Evolutionary conservation across 306 rosid genomes (phyloP).

Genomic region (Senna siamea): DNA sequence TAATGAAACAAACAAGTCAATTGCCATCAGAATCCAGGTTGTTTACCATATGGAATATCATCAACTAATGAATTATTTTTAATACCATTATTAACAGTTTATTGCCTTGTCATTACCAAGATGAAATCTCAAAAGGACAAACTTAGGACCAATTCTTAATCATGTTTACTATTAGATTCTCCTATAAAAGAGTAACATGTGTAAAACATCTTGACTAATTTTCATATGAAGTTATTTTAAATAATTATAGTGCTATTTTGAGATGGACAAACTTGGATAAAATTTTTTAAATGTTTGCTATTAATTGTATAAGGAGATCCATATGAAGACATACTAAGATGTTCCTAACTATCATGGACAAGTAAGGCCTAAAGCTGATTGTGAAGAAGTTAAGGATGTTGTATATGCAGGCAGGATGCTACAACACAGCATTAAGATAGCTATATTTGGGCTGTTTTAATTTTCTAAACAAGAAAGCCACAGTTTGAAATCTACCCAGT

Average conservation of each 20-base stretch:
- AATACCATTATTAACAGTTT: neutral
- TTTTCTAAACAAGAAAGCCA: slow-evolving; percentile 29
- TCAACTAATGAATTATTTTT: neutral
- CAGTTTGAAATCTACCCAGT: slow-evolving; percentile 12
- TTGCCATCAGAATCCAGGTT: neutral
- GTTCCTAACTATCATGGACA: slow-evolving; percentile 9
- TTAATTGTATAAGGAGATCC: neutral
- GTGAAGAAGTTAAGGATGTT: no score
- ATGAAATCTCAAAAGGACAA: neutral
- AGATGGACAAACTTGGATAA: no score
- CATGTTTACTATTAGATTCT: no score
- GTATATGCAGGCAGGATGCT: no score
- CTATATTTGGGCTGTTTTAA: neutral
- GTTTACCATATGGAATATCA: slow-evolving; percentile 20
- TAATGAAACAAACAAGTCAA: neutral
- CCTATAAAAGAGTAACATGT: no score
- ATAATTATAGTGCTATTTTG: no score
- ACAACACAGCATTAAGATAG: no score
- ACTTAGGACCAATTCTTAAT: no score
- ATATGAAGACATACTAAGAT: slow-evolving; percentile 17
- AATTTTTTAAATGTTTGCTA: no score
- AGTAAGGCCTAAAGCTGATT: neutral
- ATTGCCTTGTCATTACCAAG: slow-evolving; percentile 9
- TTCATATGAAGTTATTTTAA: no score
- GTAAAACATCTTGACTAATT: no score